Percentiles rank a stretch among this genome's conserved stretches.
These are phyloP conservation scores for Suillus tomentosus DNA, from an alignment of 768 basidiomycete species.

Conservation along the genomic window DNA sequence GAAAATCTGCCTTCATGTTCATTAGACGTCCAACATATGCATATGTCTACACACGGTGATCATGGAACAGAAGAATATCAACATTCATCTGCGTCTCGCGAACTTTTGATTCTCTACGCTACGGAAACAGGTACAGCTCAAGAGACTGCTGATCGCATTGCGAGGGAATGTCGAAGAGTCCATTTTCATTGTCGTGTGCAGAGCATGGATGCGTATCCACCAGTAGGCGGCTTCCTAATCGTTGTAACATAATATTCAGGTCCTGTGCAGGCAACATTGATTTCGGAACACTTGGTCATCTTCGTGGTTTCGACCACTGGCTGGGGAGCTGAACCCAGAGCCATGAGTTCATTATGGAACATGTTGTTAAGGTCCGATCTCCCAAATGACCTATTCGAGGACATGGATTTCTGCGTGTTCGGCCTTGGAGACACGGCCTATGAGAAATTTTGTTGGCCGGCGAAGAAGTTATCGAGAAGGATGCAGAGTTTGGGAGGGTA, in stretches of 20 bases:
- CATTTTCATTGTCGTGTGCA: slow-evolving; percentile 41
- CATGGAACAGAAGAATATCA: no score
- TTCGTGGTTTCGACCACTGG: no score
- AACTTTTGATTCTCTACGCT: slow-evolving; percentile 55
- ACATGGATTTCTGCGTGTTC: slow-evolving; percentile 70
- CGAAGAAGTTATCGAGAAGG: no score
- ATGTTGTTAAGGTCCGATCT: slow-evolving; percentile 62
- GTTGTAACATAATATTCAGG: no score
- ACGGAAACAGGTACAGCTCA: slow-evolving; percentile 90
- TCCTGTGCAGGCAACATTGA: no score
- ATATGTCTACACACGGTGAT: neutral
- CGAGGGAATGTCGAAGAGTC: slow-evolving; percentile 68
- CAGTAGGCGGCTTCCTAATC: no score
- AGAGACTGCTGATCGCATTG: slow-evolving; percentile 76
- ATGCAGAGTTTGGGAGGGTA: no score
- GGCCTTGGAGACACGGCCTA: slow-evolving; percentile 87
- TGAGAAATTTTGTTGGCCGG: slow-evolving; percentile 45
- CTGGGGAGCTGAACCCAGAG: no score
- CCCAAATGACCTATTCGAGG: slow-evolving; percentile 78
- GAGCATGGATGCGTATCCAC: no score
- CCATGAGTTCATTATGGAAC: no score
- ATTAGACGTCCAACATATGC: neutral
- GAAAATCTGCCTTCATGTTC: slow-evolving; percentile 1
- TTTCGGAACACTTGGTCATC: no score
- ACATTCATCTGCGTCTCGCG: no score